Conservation (phyloP, 2,329 filamentous ascomycete genomes). For the Aspergillus tubingensis region DNA sequence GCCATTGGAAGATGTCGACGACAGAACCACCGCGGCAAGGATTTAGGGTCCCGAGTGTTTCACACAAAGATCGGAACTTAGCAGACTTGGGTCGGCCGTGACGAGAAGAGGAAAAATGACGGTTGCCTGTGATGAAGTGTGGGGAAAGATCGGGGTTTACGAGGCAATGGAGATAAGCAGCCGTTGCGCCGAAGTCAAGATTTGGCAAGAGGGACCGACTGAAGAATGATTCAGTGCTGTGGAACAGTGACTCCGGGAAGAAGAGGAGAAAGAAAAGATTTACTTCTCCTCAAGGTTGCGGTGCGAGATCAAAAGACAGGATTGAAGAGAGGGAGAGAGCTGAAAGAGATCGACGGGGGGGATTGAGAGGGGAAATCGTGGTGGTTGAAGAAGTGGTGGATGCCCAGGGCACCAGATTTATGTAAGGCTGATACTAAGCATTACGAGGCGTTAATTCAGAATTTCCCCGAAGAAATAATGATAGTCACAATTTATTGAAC, state of each 20-base stretch:
- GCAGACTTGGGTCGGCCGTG: not conserved
- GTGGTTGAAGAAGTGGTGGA: not conserved
- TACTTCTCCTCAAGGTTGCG: not conserved
- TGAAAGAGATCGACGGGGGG: not conserved
- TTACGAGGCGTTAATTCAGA: not conserved
- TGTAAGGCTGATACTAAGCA: not conserved
- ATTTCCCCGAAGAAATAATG: too few relatives aligned
- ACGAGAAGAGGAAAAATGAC: conserved; percentile 12
- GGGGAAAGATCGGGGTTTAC: conserved; percentile 18
- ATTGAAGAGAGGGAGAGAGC: not conserved
- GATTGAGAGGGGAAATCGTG: not conserved
- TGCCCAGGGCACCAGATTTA: not conserved
- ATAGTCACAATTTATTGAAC: too few relatives aligned
- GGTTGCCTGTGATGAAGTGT: conserved; percentile 25
- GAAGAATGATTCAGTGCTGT: not conserved
- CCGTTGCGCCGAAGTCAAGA: not conserved
- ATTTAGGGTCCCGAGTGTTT: conserved; percentile 3
- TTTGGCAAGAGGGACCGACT: not conserved
- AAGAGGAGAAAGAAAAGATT: not conserved
- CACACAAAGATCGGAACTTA: not conserved
- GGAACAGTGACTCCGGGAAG: not conserved
- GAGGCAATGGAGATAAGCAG: conserved; percentile 8
- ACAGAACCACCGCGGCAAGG: not conserved
- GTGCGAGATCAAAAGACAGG: not conserved
- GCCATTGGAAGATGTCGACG: conserved; percentile 24